Conservation (phyloP, 345 rosid species). For the Cardiospermum halicacabum region DNA sequence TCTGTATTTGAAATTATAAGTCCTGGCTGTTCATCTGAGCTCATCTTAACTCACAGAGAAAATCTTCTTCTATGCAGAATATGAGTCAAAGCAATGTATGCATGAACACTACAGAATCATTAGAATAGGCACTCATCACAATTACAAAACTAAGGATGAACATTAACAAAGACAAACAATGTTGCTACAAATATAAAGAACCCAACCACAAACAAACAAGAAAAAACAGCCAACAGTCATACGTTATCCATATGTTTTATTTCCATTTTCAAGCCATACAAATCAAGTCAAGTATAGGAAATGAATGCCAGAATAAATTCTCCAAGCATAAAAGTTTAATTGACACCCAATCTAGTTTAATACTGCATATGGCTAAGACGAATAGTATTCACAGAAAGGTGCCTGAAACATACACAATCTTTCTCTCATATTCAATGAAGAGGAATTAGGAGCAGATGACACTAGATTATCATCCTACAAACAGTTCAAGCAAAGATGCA, state of each 20-base stretch:
- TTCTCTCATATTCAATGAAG: too few species aligned
- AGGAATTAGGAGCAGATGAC: too few species aligned
- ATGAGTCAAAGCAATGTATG: conserved; percentile 76
- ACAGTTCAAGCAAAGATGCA: too few species aligned
- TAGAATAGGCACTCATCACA: not conserved
- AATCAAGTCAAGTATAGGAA: not conserved
- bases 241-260: not conserved
- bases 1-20: conserved; percentile 33
- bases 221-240: not conserved
- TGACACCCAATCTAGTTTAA: too few species aligned
- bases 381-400: too few species aligned
- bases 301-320: not conserved
- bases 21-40: conserved; percentile 19
- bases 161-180: not conserved
- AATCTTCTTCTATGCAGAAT: too few species aligned
- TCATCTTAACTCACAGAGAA: conserved; percentile 3
- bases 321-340: too few species aligned
- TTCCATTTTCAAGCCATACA: not conserved
- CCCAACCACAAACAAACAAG: not conserved
- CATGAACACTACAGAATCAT: conserved; percentile 71
- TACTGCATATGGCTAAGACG: too few species aligned
- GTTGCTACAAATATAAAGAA: too few species aligned
- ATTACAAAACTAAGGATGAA: not conserved
- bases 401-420: too few species aligned
- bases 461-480: too few species aligned